Evolutionary conservation across 75 land plant species (phyloP).

Genomic region (Adiantum capillusveneris): DNA sequence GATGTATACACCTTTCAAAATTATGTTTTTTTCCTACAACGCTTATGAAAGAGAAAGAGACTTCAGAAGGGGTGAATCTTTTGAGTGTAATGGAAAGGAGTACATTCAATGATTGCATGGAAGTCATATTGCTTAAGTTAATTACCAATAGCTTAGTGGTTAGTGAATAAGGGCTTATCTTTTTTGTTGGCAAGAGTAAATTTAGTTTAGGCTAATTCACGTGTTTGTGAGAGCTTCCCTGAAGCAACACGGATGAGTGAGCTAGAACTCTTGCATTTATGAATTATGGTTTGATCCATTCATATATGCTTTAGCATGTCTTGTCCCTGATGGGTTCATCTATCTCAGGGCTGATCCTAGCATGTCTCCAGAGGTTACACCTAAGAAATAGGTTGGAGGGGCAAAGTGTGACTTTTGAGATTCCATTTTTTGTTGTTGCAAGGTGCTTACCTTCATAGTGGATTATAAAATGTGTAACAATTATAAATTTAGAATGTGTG

Average conservation of each 20-base stretch:
- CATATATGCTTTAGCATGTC: slow-evolving; percentile 79
- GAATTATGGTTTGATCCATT: slow-evolving; percentile 99
- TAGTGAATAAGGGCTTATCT: no score
- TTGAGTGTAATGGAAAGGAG: slow-evolving; percentile 97
- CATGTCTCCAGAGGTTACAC: slow-evolving; percentile 81
- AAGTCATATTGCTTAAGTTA: slow-evolving; percentile 2
- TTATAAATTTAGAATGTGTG: no score
- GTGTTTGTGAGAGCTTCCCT: slow-evolving; percentile 97
- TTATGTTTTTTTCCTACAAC: slow-evolving; percentile 97
- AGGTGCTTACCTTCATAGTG: slow-evolving; percentile 93
- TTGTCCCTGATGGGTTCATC: slow-evolving; percentile 97
- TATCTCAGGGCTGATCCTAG: slow-evolving; percentile 95
- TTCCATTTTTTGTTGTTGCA: slow-evolving; percentile 7
- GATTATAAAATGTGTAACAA: no score
- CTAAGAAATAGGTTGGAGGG: slow-evolving; percentile 78
- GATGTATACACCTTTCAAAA: slow-evolving; percentile 99
- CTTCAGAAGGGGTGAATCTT: slow-evolving; percentile 78
- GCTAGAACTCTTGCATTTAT: slow-evolving; percentile 96
- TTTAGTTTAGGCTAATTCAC: slow-evolving; percentile 20
- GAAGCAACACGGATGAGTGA: slow-evolving; percentile 99
- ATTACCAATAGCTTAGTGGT: no score
- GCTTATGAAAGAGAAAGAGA: slow-evolving; percentile 96
- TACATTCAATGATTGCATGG: slow-evolving; percentile 97
- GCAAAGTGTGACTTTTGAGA: slow-evolving; percentile 68
- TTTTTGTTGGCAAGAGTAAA: neutral